These are phyloP conservation scores for Silene coronaria DNA, from an alignment of 179 eudicot genomes.

Conservation along the genomic window DNA sequence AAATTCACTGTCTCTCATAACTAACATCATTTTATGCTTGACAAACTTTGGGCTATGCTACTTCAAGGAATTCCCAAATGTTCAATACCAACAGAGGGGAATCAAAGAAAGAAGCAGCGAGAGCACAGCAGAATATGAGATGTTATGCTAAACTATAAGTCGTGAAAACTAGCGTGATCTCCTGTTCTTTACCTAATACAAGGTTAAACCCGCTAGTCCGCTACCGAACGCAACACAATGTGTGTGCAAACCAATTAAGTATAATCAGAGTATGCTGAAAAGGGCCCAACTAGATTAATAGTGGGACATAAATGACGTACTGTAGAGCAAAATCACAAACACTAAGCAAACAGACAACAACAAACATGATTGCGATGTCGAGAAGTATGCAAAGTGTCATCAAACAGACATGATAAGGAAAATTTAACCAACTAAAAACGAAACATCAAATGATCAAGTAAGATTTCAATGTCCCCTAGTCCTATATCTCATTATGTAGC, in stretches of 20 bases:
- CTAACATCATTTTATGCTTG: neutral
- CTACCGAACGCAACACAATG: neutral
- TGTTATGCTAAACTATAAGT: neutral
- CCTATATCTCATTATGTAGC: neutral
- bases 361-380: neutral
- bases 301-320: neutral
- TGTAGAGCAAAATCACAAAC: neutral
- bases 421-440: neutral
- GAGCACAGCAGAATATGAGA: neutral
- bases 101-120: neutral
- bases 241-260: neutral
- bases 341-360: neutral
- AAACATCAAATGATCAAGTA: neutral
- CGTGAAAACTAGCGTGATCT: neutral
- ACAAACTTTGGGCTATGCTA: neutral
- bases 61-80: neutral
- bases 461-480: neutral
- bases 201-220: neutral
- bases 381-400: neutral
- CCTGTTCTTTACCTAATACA: neutral
- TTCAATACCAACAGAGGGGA: neutral
- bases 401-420: slow-evolving; percentile 2
- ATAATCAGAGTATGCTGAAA: neutral
- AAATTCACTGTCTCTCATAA: neutral
- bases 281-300: neutral